Evolutionary conservation across 2,329 filamentous ascomycete species (phyloP).

Genomic region (Paramyrothecium sp.): DNA sequence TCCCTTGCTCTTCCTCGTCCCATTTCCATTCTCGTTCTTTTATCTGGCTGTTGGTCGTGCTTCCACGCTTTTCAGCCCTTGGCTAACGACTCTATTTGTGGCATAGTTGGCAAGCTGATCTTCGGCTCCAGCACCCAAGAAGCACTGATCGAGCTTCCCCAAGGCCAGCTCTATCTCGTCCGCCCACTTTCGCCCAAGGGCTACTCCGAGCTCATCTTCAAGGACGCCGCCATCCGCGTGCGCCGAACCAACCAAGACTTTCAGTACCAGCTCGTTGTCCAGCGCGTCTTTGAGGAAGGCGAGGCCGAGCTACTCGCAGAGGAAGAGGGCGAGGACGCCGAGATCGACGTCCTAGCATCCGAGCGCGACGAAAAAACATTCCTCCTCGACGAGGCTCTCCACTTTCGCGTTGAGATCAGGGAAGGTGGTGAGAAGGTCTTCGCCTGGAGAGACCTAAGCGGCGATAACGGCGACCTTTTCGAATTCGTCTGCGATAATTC

Average conservation of each 20-base stretch:
- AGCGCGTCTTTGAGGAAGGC: constrained; percentile 95
- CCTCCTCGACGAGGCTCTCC: constrained; percentile 86
- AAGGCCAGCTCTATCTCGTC: constrained; percentile 96
- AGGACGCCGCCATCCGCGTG: constrained; percentile 90
- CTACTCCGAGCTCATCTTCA: constrained; percentile 98
- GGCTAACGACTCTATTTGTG: constrained; percentile 5
- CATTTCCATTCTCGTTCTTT: background rate
- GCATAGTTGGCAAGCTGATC: constrained; percentile 81
- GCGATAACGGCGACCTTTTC: constrained; percentile 92
- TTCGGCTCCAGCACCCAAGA: constrained; percentile 88
- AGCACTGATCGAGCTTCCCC: constrained; percentile 88
- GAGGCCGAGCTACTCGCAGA: constrained; percentile 90
- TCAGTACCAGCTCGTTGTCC: constrained; percentile 95
- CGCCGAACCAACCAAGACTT: constrained; percentile 91
- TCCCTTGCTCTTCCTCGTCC: background rate
- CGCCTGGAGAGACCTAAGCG: constrained; percentile 92
- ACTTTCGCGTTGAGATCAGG: constrained; percentile 80
- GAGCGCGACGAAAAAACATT: constrained; percentile 98
- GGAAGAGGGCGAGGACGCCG: constrained; percentile 81
- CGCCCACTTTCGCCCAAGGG: constrained; percentile 93
- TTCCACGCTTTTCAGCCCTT: constrained; percentile 6
- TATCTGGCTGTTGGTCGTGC: background rate
- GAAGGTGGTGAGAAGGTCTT: constrained; percentile 81
- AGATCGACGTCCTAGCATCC: constrained; percentile 67
- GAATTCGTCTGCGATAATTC: constrained; percentile 92